phyloP scores from a whole-genome alignment of 345 rosid species.

The Moricandia moricandioides region DNA sequence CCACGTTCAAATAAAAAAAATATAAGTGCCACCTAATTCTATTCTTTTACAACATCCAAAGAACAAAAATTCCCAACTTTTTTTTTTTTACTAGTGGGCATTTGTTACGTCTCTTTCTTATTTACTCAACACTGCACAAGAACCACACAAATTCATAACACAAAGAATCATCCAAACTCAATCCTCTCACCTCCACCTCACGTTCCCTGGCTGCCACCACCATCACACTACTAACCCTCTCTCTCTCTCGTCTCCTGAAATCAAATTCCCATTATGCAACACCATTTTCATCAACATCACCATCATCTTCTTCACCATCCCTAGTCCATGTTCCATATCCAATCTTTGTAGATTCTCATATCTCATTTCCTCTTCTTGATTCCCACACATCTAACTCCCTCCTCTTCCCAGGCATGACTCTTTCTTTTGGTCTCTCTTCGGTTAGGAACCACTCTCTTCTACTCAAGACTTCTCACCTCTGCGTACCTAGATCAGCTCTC shows the following conservation, averaged over 20 bases:
- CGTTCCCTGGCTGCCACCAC: constrained; percentile 34
- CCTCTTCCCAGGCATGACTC: constrained; percentile 50
- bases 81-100: constrained; percentile 13
- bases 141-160: constrained; percentile 32
- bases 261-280: constrained; percentile 28
- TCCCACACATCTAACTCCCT: constrained; percentile 2
- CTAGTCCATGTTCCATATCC: constrained; percentile 20
- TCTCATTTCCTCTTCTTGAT: constrained; percentile 18
- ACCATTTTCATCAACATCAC: constrained; percentile 31
- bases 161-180: constrained; percentile 37
- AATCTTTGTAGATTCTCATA: constrained; percentile 35
- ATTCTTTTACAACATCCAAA: constrained; percentile 16
- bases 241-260: constrained; percentile 28
- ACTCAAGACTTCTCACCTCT: constrained; percentile 41
- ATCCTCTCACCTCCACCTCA: constrained; percentile 40
- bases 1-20: not conserved
- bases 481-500: constrained; percentile 40
- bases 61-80: constrained; percentile 11
- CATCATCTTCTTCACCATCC: constrained; percentile 26
- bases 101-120: constrained; percentile 17
- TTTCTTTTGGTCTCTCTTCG: constrained; percentile 56
- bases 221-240: constrained; percentile 14
- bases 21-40: not conserved
- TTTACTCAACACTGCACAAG: constrained; percentile 17
- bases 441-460: constrained; percentile 46